Evolutionary conservation across 495 filamentous ascomycete species (phyloP).

Genomic region (Mytilinidion resinicola): DNA sequence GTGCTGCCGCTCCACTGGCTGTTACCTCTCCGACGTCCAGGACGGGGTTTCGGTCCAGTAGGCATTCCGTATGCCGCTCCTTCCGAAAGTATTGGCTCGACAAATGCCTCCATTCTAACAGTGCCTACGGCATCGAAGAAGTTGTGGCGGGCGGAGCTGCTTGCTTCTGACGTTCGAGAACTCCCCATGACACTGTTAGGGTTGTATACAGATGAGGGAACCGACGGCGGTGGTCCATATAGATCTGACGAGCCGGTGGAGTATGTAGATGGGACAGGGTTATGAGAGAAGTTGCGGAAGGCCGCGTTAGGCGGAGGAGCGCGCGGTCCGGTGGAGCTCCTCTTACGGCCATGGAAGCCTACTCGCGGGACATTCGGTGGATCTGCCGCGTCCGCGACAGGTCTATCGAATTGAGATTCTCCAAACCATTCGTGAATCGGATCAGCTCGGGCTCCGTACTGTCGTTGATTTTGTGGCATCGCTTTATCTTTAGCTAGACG

Average conservation of each 20-base stretch:
- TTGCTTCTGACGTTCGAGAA: slow-evolving; percentile 29
- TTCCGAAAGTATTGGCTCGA: slow-evolving; percentile 46
- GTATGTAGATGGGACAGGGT: slow-evolving; percentile 40
- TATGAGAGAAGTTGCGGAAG: slow-evolving; percentile 69
- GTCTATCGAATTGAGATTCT: slow-evolving; percentile 8
- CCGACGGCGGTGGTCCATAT: slow-evolving; percentile 29
- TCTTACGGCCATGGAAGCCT: slow-evolving; percentile 64
- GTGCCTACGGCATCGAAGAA: slow-evolving; percentile 80
- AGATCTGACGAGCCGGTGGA: slow-evolving; percentile 28
- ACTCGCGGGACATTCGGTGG: slow-evolving; percentile 77
- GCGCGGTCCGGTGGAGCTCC: slow-evolving; percentile 74
- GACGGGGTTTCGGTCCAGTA: slow-evolving; percentile 3
- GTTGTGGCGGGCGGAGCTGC: slow-evolving; percentile 41
- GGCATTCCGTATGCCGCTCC: slow-evolving; percentile 9
- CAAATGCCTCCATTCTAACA: slow-evolving; percentile 95
- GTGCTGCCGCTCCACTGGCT: slow-evolving; percentile 30
- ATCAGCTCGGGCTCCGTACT: slow-evolving; percentile 25
- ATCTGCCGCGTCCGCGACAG: slow-evolving; percentile 48
- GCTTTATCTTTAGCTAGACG: slow-evolving; percentile 76
- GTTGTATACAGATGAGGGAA: slow-evolving; percentile 28
- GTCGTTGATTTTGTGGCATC: slow-evolving; percentile 39
- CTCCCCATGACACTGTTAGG: slow-evolving; percentile 21
- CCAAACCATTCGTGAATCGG: slow-evolving; percentile 28
- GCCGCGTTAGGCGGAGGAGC: slow-evolving; percentile 50
- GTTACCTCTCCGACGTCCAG: slow-evolving; percentile 23